Evolutionary conservation across 2,329 filamentous ascomycete genomes (phyloP), one percentile per base, ranked within the genome.

Genomic region (Harringtonia aguacate): DNA sequence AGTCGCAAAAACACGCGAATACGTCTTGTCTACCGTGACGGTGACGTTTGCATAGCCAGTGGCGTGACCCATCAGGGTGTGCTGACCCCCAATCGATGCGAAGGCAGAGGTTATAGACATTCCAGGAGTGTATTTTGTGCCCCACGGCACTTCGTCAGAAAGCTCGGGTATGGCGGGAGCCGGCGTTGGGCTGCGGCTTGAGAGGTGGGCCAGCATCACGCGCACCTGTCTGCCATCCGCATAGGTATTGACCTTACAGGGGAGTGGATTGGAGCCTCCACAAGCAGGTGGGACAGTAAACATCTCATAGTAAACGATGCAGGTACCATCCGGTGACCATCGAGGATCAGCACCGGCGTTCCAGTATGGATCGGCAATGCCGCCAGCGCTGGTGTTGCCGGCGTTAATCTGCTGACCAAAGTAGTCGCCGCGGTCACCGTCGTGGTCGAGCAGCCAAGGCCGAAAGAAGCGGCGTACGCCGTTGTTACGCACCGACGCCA

Each of bases 301-400:
- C 4, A 53, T 54, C 48, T 72, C 63, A 53, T 54, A 68, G 48
- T 65, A 73, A 0, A 61, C 61, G 30, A 72, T 60, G 2, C 55
- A 50, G 0, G 66, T 70, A 6, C 61, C 60, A 47, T 72, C 68
- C 2, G 50, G 56, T 2, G 62, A 65, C 36, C 57, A 67, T 1
- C 52, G 55, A 3, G 66, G 69, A 49, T 72, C 69, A 6, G 68
- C 69, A 12, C 56, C 53, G 4, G 57, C 68, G 49, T 72, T 72
- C 69, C 69, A 72, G 22, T 68, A 58, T 0, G 67, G 62, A 43
- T 71, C 67, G 43, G 66, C 64, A n/a, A 65, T 46, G 41, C 53
- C 60, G 17, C 41, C 41, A 18, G 20, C n/a, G 1, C 64, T 65
- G 15, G 48, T 48, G 22, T 46, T 64, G 1, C 51, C 58, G 34